Conservation (phyloP, 2,329 filamentous ascomycete species). For the Aspergillus sp. region DNA sequence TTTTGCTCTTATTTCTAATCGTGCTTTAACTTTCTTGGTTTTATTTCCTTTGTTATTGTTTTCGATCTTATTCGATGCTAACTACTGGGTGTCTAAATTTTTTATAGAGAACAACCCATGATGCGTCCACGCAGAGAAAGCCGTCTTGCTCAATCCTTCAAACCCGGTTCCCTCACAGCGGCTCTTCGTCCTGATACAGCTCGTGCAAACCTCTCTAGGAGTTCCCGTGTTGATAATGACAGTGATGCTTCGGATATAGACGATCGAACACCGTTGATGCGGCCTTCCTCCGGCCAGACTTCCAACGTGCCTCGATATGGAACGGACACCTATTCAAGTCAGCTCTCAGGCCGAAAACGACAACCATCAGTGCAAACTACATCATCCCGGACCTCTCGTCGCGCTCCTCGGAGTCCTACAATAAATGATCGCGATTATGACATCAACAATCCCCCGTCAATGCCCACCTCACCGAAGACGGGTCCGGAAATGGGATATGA, state of each 20-base stretch:
- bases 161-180: constrained; percentile 26
- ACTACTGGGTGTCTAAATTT: neutral
- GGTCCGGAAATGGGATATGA: constrained; percentile 49
- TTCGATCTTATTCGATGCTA: neutral
- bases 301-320: constrained; percentile 30
- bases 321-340: constrained; percentile 21
- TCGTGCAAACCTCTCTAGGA: constrained; percentile 24
- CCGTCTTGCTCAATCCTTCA: constrained; percentile 33
- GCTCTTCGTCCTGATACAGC: constrained; percentile 41
- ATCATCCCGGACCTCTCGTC: constrained; percentile 25
- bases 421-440: constrained; percentile 44
- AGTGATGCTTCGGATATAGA: constrained; percentile 29
- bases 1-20: neutral
- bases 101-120: constrained; percentile 50
- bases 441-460: constrained; percentile 60
- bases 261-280: constrained; percentile 52
- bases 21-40: neutral
- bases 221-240: constrained; percentile 16
- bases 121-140: constrained; percentile 59
- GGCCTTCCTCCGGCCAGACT: constrained; percentile 23
- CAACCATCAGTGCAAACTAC: constrained; percentile 20
- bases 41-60: neutral
- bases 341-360: constrained; percentile 19
- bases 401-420: constrained; percentile 12
- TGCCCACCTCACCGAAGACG: constrained; percentile 52